A percentile compares a stretch with the other conserved stretches of the same genome.
Evolutionary conservation across 306 rosid genomes (phyloP).

Genomic region (Quercus mongolica): DNA sequence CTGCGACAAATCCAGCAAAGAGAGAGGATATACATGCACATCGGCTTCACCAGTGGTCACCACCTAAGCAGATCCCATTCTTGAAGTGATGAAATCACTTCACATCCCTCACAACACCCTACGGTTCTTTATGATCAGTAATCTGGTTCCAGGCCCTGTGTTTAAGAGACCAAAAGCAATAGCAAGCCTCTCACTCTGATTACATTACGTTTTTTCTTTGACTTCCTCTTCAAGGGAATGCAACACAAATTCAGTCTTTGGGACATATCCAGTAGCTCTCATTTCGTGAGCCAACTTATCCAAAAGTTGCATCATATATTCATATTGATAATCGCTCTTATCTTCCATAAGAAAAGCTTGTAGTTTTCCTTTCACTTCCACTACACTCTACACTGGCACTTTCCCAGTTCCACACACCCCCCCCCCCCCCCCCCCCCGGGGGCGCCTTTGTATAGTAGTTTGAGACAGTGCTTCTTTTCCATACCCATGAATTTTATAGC

Average conservation of each 20-base stretch:
- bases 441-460: slow-evolving; percentile 35
- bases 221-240: slow-evolving; percentile 6
- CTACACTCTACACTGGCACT: slow-evolving; percentile 32
- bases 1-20: no score
- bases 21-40: no score
- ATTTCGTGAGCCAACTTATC: slow-evolving; percentile 27
- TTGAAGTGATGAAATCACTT: neutral
- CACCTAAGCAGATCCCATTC: neutral
- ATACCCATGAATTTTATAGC: slow-evolving; percentile 39
- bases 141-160: neutral
- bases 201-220: neutral
- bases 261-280: slow-evolving; percentile 22
- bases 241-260: slow-evolving; percentile 9
- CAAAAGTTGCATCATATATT: slow-evolving; percentile 26
- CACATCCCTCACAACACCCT: neutral
- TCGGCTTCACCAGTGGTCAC: neutral
- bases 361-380: slow-evolving; percentile 43
- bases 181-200: slow-evolving; percentile 3
- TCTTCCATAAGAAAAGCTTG: slow-evolving; percentile 54
- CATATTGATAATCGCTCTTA: slow-evolving; percentile 17
- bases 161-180: neutral
- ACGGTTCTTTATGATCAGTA: neutral
- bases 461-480: slow-evolving; percentile 39
- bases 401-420: slow-evolving; percentile 27
- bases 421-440: neutral